Evolutionary conservation across 2,329 filamentous ascomycete genomes (phyloP).

Genomic region (Ophiocordyceps sinensis): DNA sequence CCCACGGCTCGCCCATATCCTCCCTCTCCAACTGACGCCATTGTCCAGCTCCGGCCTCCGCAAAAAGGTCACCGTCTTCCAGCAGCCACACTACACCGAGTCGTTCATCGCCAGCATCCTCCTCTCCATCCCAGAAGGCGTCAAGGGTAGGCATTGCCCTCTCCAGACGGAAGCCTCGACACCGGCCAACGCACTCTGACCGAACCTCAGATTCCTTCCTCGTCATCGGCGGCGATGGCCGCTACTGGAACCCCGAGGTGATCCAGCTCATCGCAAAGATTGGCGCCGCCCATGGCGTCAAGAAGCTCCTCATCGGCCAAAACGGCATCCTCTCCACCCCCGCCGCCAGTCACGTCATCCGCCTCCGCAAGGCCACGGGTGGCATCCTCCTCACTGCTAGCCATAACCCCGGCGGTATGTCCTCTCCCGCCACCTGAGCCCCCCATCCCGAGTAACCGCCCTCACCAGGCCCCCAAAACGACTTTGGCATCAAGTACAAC

Average conservation of each 20-base stretch:
- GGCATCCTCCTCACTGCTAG: slow-evolving; percentile 94
- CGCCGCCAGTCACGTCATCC: slow-evolving; percentile 89
- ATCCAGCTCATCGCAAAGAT: slow-evolving; percentile 97
- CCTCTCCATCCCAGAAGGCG: slow-evolving; percentile 91
- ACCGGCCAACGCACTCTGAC: no score
- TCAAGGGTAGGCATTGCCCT: slow-evolving; percentile 47
- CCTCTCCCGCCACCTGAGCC: no score
- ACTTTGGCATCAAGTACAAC: slow-evolving; percentile 99
- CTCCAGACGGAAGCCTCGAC: no score
- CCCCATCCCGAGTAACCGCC: no score
- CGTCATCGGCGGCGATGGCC: slow-evolving; percentile 93
- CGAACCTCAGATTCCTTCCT: slow-evolving; percentile 48
- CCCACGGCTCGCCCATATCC: slow-evolving; percentile 1
- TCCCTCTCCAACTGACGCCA: slow-evolving; percentile 3
- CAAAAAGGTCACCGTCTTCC: slow-evolving; percentile 98
- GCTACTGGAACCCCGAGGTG: slow-evolving; percentile 94
- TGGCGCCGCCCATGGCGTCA: slow-evolving; percentile 89
- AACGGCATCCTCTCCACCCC: slow-evolving; percentile 94
- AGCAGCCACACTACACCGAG: slow-evolving; percentile 90
- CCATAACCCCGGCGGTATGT: slow-evolving; percentile 90
- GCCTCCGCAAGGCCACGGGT: slow-evolving; percentile 86
- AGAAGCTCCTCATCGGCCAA: slow-evolving; percentile 95
- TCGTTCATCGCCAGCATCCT: slow-evolving; percentile 90
- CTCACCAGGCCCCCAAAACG: slow-evolving; percentile 63
- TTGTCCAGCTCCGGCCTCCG: slow-evolving; percentile 75